A percentile compares a stretch with the other conserved stretches of the same genome.
Evolutionary conservation across 2,329 filamentous ascomycete genomes (phyloP).

Genomic region (Claviceps pusilla): DNA sequence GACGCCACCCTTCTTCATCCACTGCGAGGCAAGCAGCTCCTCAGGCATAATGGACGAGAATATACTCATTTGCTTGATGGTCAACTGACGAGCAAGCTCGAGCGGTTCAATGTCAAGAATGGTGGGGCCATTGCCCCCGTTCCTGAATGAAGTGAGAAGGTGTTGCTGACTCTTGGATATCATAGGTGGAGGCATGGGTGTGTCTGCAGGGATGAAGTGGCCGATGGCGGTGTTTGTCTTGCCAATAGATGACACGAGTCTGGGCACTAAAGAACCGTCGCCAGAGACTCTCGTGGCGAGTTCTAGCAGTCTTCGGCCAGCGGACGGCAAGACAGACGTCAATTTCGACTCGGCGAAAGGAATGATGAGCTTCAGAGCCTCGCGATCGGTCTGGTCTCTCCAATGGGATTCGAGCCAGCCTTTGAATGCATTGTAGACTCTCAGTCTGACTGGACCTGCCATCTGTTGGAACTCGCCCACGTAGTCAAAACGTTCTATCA

Average conservation of each 20-base stretch:
- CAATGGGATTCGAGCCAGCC: slow-evolving; percentile 95
- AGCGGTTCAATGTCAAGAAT: slow-evolving; percentile 85
- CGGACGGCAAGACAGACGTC: slow-evolving; percentile 52
- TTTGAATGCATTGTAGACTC: slow-evolving; percentile 94
- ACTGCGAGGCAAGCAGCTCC: slow-evolving; percentile 80
- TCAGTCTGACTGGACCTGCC: slow-evolving; percentile 66
- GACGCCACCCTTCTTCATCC: slow-evolving; percentile 74
- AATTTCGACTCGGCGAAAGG: slow-evolving; percentile 67
- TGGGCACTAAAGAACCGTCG: slow-evolving; percentile 63
- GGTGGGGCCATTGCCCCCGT: slow-evolving; percentile 51
- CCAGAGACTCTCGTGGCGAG: slow-evolving; percentile 64
- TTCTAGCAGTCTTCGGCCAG: slow-evolving; percentile 66
- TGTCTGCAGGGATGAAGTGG: slow-evolving; percentile 55
- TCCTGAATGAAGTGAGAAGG: slow-evolving; percentile 58
- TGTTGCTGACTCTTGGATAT: slow-evolving; percentile 65
- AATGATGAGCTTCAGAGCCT: slow-evolving; percentile 60
- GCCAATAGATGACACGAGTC: slow-evolving; percentile 70
- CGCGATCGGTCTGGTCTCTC: slow-evolving; percentile 65
- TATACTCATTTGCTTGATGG: slow-evolving; percentile 76
- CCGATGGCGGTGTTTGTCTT: slow-evolving; percentile 68
- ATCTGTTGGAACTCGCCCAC: slow-evolving; percentile 62
- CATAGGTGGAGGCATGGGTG: slow-evolving; percentile 52
- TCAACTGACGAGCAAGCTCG: slow-evolving; percentile 83
- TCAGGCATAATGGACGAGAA: slow-evolving; percentile 88
- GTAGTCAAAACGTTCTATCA: slow-evolving; percentile 90